Percentiles rank a stretch among this genome's conserved stretches.
Evolutionary conservation across 78 protist genomes (phyloP).

Genomic region (Mastigamoeba balamuthi): DNA sequence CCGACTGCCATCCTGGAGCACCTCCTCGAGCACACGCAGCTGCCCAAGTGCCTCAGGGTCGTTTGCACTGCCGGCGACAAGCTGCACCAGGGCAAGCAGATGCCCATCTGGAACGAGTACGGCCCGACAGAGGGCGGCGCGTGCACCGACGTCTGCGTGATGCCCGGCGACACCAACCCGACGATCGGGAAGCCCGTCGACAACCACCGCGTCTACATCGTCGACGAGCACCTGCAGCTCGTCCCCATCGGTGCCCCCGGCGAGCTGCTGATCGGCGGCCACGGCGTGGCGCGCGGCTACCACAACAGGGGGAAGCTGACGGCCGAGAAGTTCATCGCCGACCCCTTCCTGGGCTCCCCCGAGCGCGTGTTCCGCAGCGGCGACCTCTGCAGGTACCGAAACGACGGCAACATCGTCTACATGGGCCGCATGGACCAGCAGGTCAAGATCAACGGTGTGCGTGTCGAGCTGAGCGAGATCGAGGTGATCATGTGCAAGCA

Average conservation of each 20-base stretch:
- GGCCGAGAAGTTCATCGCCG: not conserved
- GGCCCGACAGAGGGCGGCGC: not conserved
- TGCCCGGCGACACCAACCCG: not conserved
- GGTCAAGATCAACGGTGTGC: not conserved
- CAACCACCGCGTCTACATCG: not conserved
- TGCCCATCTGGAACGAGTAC: too few species aligned
- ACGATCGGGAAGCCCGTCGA: not conserved
- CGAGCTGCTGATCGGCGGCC: constrained; percentile 39
- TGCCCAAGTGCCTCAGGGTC: too few species aligned
- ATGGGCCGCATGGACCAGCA: constrained; percentile 14
- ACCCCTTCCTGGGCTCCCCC: not conserved
- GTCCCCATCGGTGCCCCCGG: constrained; percentile 36
- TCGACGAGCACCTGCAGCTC: constrained; percentile 6
- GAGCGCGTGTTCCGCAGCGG: constrained; percentile 27
- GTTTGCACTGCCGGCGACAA: too few species aligned
- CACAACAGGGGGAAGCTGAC: constrained; percentile 10
- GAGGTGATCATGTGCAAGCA: not conserved
- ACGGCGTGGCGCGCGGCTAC: constrained; percentile 20
- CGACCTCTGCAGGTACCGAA: constrained; percentile 8
- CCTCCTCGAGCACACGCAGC: too few species aligned
- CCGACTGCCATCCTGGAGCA: too few species aligned
- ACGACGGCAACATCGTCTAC: constrained; percentile 4
- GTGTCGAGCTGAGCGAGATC: constrained; percentile 6
- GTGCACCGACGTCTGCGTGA: not conserved
- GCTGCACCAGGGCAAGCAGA: too few species aligned